Percentiles rank a stretch among this genome's conserved stretches.
These are phyloP conservation scores for Aureobasidium namibiae DNA, from an alignment of 2,329 filamentous ascomycete genomes.

Conservation along the genomic window DNA sequence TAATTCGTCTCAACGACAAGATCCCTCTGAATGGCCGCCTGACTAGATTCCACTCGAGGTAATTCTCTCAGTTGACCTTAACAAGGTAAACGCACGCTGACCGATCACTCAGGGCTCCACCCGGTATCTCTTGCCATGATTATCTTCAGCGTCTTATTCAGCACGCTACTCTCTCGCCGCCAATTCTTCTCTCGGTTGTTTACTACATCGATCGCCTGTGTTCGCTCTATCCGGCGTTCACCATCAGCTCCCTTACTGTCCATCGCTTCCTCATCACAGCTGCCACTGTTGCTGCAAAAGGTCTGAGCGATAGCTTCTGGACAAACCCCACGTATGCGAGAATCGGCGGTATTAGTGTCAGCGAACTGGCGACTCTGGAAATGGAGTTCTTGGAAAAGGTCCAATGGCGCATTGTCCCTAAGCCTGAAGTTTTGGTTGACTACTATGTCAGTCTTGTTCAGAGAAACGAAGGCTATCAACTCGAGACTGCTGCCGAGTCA, in stretches of 20 bases:
- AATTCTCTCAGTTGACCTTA: constrained; percentile 20
- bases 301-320: constrained; percentile 94
- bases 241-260: constrained; percentile 90
- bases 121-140: constrained; percentile 87
- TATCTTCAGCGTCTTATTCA: constrained; percentile 89
- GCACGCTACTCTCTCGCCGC: constrained; percentile 86
- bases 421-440: constrained; percentile 84
- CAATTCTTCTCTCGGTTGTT: constrained; percentile 95
- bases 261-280: constrained; percentile 96
- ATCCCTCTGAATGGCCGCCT: constrained; percentile 79
- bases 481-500: constrained; percentile 29
- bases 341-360: constrained; percentile 84
- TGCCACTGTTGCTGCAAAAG: constrained; percentile 91
- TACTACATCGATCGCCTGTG: constrained; percentile 97
- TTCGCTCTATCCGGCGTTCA: constrained; percentile 86
- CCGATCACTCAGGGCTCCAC: constrained; percentile 52
- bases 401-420: constrained; percentile 94
- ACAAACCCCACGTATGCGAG: constrained; percentile 94
- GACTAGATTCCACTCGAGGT: constrained; percentile 93
- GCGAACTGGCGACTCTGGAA: constrained; percentile 83
- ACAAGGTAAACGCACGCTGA: not conserved
- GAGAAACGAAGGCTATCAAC: constrained; percentile 50
- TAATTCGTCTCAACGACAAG: constrained; percentile 86
- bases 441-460: constrained; percentile 86
- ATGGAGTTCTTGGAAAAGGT: constrained; percentile 87